These are phyloP conservation scores for Mycena rebaudengoi DNA, from an alignment of 768 basidiomycete species.

Conservation along the genomic window DNA sequence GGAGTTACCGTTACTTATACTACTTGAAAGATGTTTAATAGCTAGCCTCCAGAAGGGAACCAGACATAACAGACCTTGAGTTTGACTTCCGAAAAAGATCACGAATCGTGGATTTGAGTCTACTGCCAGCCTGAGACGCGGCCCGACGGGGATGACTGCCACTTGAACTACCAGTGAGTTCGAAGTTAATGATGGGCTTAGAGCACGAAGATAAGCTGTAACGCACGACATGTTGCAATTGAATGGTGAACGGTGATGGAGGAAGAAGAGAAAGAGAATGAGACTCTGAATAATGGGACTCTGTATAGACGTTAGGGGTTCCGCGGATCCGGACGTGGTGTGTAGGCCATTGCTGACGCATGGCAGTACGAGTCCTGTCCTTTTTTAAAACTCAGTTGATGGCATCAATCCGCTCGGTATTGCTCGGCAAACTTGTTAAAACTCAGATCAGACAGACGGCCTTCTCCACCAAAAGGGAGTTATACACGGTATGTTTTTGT, in stretches of 20 bases:
- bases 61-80: neutral
- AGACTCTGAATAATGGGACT: too few relatives aligned
- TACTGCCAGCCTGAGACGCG: too few relatives aligned
- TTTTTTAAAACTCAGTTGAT: too few relatives aligned
- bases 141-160: neutral
- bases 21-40: neutral
- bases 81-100: neutral
- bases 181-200: neutral
- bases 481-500: too few relatives aligned
- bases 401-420: too few relatives aligned
- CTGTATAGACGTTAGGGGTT: too few relatives aligned
- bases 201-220: neutral
- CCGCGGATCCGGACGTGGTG: too few relatives aligned
- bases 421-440: too few relatives aligned
- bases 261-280: neutral
- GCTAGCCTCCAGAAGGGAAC: neutral
- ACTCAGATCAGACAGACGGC: too few relatives aligned
- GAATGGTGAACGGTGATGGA: neutral
- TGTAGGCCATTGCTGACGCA: too few relatives aligned
- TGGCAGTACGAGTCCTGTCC: too few relatives aligned
- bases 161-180: neutral
- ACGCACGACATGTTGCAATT: neutral
- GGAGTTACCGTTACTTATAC: neutral
- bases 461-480: too few relatives aligned
- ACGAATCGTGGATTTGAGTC: neutral